These are phyloP conservation scores for Teunomyces stri DNA, from an alignment of 805 yeast genomes.

Conservation along the genomic window DNA sequence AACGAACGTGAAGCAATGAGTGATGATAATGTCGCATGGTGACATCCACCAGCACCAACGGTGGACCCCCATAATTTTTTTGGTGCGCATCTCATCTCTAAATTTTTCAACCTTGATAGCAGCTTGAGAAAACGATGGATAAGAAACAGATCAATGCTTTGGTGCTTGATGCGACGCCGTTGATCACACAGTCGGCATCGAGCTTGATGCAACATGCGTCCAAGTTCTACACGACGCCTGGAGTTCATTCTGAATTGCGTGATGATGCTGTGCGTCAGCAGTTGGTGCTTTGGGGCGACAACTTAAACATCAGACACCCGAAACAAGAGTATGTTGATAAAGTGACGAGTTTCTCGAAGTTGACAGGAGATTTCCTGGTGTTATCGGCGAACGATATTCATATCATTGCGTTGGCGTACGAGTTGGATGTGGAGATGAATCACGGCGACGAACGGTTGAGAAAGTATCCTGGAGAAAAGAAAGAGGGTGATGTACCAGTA, in stretches of 20 bases:
- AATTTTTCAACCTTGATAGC: conserved; percentile 2
- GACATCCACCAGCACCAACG: too few relatives aligned
- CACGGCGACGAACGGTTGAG: conserved; percentile 72
- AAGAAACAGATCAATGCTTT: conserved; percentile 47
- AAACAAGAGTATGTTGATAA: conserved; percentile 56
- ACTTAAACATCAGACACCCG: conserved; percentile 74
- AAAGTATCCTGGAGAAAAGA: conserved; percentile 65
- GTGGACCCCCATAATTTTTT: background rate
- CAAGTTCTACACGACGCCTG: conserved; percentile 84
- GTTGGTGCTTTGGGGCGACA: conserved; percentile 76
- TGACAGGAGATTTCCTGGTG: conserved; percentile 90
- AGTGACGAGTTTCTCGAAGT: conserved; percentile 72
- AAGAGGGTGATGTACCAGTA: conserved; percentile 12
- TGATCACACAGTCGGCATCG: conserved; percentile 80
- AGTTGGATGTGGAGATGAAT: conserved; percentile 70
- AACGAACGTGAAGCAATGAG: too few relatives aligned
- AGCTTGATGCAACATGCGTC: conserved; percentile 68
- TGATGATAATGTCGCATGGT: too few relatives aligned
- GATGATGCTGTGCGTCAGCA: conserved; percentile 84
- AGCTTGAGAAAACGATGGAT: background rate
- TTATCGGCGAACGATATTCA: conserved; percentile 90
- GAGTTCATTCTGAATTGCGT: conserved; percentile 80
- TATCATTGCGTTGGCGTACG: conserved; percentile 87
- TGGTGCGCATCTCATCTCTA: conserved; percentile 7
- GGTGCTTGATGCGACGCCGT: conserved; percentile 92